Base-by-base conservation (phyloP, 2,329 filamentous ascomycete species). In the Stachybotrys elegans region DNA sequence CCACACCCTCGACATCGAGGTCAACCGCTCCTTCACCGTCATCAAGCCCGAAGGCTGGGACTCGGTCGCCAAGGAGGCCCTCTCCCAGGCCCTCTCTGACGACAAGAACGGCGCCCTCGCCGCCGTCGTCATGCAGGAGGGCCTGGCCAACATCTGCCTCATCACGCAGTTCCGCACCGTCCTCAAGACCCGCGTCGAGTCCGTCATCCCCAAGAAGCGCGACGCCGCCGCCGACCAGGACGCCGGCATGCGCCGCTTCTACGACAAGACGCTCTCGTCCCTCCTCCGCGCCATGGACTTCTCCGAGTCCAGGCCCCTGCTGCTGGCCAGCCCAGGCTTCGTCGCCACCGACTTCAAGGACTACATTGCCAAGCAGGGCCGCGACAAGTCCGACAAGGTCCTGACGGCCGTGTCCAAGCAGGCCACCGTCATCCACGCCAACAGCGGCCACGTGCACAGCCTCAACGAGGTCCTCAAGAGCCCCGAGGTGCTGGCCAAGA, bases 41-140 rank as follows among this genome's bases (percentile, higher is more conserved):
- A 86, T 90, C 69, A 97, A 97, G 68, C 78, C 79, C 31, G 84
- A 65, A 43, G 67, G 90, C 34, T 98, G 93, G 93, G 93, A 98
- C 65, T 91, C 86, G 53, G 83, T 98, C 11, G 88, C 91, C 4
- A 71, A 85, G 39, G 83, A 87, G 47, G 84, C 87, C 37, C 76
- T 98, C 11, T 74, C 79, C 45, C 88, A 95, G 61, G 85, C 90
- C 1, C 76, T 92, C 13, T 83, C 88, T 55, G 81, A 87, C 53
- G 84, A 88, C 51, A 83, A 84, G 57, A 83, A 86, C 49, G 90
- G 89, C 1, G 86, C 92, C 49, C 77, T 95, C 16, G 88, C 90
- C 44, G 92, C 93, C 0, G 84, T 97, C 1, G 87, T 97, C 20
- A 92, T 98, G 86, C 88, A 95, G 56, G 92, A 97, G 57, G 86